Base-by-base conservation (phyloP, 257 asterid genomes). In the Jacaranda mimosifolia region DNA sequence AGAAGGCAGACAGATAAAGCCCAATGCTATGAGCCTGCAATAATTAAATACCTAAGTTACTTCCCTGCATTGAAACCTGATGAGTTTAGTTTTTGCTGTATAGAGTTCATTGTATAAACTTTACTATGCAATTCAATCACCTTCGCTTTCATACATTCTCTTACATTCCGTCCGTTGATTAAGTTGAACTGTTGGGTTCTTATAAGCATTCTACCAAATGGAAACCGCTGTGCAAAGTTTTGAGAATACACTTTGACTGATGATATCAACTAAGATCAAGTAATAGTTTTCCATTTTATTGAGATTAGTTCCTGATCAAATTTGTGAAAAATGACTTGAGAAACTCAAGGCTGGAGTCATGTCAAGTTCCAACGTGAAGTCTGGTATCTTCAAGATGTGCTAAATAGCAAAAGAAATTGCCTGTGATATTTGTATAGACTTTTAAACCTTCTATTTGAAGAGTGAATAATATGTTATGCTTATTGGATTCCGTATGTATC, bases 21-120 rank as follows among this genome's bases (percentile, higher is more conserved):
- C 83, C 95, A 86, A 81, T 96, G 99, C 90, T 96, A 96, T 84
- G 99, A 96, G 83, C 99, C 99, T 77, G 97, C 99, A 77, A 96
- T 98, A 60, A 93, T 96, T 97, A 93, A 96, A 73, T 96, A 90
- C 85, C 90, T 96, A 63, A 97, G 98, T 64, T 90, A 46, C 86
- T 88, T 85, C 81, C 96, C 97, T 49, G 98, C 97, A 21, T 72
- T 96, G 86, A 85, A 93, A 76, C 88, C 97, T 77, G 98, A 91
- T 62, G 99, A 93, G 94, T 98, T 96, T 79, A 49, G 84, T 64
- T 51, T 52, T 79, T 70, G 12, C 74, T 70, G n/a, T 68, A 63
- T 66, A 43, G 38, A 46, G 68, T 18, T 52, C 66, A 64, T 58
- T n/a, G n/a, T 32, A 40, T 86, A 3, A 39, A 45, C 72, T 70